Conservation (phyloP, 2,329 filamentous ascomycete species). For the Orbilia oligospora region DNA sequence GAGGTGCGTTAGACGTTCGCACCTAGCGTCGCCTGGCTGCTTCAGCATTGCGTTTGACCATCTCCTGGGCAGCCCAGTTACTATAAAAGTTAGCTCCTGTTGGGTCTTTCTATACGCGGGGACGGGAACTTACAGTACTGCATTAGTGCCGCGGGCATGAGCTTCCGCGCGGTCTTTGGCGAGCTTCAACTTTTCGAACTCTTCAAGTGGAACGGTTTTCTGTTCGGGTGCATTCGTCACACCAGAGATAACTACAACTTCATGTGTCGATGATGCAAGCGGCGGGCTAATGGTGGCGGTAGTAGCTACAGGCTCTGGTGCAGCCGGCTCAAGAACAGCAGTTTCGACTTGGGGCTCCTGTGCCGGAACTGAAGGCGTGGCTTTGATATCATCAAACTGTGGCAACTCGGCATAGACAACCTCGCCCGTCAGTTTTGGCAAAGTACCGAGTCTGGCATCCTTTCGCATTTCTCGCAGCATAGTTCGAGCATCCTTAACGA, state of each 20-base stretch:
- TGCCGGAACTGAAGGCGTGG: background rate
- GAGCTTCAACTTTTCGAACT: slow-evolving; percentile 26
- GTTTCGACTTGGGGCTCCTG: background rate
- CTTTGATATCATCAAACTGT: slow-evolving; percentile 2
- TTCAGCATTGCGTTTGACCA: slow-evolving; percentile 4
- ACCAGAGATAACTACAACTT: slow-evolving; percentile 20
- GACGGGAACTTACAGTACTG: slow-evolving; percentile 44
- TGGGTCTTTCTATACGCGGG: background rate
- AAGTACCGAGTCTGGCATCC: slow-evolving; percentile 44
- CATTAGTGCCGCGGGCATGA: slow-evolving; percentile 37
- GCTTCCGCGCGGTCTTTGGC: slow-evolving; percentile 56
- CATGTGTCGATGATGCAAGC: background rate
- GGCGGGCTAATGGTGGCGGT: background rate
- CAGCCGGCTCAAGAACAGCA: background rate
- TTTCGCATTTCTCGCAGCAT: slow-evolving; percentile 52
- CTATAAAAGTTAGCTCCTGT: background rate
- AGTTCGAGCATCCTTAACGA: slow-evolving; percentile 44
- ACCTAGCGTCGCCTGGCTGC: slow-evolving; percentile 9
- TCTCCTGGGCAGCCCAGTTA: slow-evolving; percentile 24
- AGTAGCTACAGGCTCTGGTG: background rate
- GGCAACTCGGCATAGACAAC: slow-evolving; percentile 45
- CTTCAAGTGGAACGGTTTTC: slow-evolving; percentile 26
- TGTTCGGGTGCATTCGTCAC: background rate
- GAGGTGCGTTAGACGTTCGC: background rate
- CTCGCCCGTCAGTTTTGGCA: slow-evolving; percentile 34